Evolutionary conservation across 1,139 yeast species (phyloP).

Genomic region (Taiozyma sp.): DNA sequence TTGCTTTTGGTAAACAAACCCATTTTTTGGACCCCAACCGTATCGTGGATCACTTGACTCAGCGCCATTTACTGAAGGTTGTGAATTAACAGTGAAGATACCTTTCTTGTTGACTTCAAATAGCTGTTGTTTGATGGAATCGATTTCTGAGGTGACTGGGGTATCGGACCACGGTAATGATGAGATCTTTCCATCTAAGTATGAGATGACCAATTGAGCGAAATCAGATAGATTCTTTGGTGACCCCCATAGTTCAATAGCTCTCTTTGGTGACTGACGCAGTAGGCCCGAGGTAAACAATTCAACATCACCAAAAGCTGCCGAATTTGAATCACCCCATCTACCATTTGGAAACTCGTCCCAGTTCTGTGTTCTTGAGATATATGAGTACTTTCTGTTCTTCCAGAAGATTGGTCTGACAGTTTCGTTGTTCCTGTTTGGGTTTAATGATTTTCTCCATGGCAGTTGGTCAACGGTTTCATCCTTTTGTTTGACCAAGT

Average conservation of each 20-base stretch:
- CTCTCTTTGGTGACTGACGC: constrained; percentile 75
- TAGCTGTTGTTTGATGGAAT: constrained; percentile 55
- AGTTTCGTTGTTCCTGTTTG: constrained; percentile 74
- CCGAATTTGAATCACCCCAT: constrained; percentile 93
- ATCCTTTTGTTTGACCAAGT: constrained; percentile 39
- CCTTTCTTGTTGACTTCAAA: constrained; percentile 61
- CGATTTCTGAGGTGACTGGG: constrained; percentile 75
- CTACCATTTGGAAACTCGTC: constrained; percentile 95
- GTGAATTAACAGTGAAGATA: constrained; percentile 84
- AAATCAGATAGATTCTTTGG: constrained; percentile 62
- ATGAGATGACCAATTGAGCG: constrained; percentile 54
- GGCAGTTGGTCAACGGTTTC: constrained; percentile 44
- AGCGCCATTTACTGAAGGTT: constrained; percentile 86
- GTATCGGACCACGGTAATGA: constrained; percentile 97
- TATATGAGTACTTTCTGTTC: constrained; percentile 86
- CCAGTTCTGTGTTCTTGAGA: constrained; percentile 89
- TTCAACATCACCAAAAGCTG: constrained; percentile 88
- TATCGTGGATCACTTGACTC: constrained; percentile 64
- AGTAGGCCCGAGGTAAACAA: constrained; percentile 72
- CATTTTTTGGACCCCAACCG: constrained; percentile 97
- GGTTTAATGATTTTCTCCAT: constrained; percentile 88
- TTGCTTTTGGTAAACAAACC: constrained; percentile 91
- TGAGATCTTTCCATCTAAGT: constrained; percentile 63
- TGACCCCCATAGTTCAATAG: constrained; percentile 82
- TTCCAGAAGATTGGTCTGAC: constrained; percentile 97